Evolutionary conservation across 768 basidiomycete species (phyloP).

Genomic region (Sporobolomyces roseus): DNA sequence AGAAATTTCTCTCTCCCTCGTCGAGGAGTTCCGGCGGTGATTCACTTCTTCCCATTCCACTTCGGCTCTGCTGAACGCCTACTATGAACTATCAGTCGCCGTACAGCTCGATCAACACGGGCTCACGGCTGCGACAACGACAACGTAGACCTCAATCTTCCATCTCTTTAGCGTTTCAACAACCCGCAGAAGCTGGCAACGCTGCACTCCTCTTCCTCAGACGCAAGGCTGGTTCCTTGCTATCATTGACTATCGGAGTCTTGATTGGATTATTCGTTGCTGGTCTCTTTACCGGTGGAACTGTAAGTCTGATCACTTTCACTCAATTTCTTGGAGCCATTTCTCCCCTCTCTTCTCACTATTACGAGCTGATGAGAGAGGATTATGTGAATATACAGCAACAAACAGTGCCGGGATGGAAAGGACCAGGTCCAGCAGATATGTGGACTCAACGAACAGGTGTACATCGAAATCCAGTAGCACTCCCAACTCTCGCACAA

Average conservation of each 20-base stretch:
- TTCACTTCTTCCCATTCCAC: no score
- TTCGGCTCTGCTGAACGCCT: no score
- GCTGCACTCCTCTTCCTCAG: constrained; percentile 25
- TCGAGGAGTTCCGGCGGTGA: no score
- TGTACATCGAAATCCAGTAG: constrained; percentile 32
- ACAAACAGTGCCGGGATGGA: constrained; percentile 29
- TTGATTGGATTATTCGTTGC: constrained; percentile 37
- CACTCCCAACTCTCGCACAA: constrained; percentile 73
- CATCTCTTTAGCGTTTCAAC: constrained; percentile 23
- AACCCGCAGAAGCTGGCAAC: constrained; percentile 13
- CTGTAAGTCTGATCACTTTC: constrained; percentile 1
- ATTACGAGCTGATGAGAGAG: neutral
- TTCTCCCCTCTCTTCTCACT: neutral
- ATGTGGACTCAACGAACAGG: constrained; percentile 40
- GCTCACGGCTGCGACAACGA: constrained; percentile 13
- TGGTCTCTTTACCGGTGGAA: constrained; percentile 21
- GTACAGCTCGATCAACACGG: constrained; percentile 14
- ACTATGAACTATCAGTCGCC: constrained; percentile 6
- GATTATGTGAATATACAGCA: neutral
- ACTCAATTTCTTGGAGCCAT: neutral
- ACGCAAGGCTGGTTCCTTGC: constrained; percentile 29
- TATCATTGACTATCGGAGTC: constrained; percentile 33
- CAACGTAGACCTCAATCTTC: constrained; percentile 23
- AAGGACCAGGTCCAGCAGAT: constrained; percentile 30
- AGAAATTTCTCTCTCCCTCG: no score